These are phyloP conservation scores for Micractinium conductrix DNA, from an alignment of 139 green algal species.

Conservation along the genomic window DNA sequence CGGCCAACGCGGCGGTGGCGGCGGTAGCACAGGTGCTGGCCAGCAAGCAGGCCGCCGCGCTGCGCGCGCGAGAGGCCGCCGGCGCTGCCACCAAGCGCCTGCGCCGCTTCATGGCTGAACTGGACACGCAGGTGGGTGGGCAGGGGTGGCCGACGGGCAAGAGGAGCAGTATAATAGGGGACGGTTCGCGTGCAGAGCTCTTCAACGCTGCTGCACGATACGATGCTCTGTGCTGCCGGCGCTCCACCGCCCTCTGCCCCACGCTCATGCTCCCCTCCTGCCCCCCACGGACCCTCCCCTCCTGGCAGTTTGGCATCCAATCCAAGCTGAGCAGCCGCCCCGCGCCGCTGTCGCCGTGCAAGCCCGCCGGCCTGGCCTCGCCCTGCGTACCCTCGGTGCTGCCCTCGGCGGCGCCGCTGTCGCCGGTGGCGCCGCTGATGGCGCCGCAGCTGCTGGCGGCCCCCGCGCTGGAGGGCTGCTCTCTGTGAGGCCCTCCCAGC, in stretches of 20 bases:
- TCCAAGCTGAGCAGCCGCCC: constrained; percentile 19
- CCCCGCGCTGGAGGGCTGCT: neutral
- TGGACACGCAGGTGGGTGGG: constrained; percentile 52
- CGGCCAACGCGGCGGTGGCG: constrained; percentile 59
- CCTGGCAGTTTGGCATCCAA: constrained; percentile 42
- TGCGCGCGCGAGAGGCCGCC: constrained; percentile 38
- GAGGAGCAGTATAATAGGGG: neutral
- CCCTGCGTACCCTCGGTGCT: neutral
- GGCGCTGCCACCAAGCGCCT: constrained; percentile 47
- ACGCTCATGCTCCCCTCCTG: neutral
- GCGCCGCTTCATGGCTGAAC: constrained; percentile 51
- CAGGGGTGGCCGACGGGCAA: neutral
- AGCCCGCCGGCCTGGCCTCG: constrained; percentile 1
- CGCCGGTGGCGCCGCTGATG: neutral
- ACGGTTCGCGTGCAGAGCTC: neutral
- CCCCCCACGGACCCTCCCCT: neutral
- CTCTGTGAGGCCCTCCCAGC: neutral
- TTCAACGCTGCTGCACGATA: neutral
- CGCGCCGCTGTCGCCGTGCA: constrained; percentile 18
- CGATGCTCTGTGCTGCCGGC: too few species aligned
- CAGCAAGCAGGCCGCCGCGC: constrained; percentile 55
- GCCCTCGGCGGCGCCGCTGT: neutral
- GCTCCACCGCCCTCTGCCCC: neutral
- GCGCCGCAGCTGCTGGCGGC: constrained; percentile 6
- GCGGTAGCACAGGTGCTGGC: constrained; percentile 65